Base-by-base conservation (phyloP, 73 alveolate genomes). In the Uronychia binucleata region DNA sequence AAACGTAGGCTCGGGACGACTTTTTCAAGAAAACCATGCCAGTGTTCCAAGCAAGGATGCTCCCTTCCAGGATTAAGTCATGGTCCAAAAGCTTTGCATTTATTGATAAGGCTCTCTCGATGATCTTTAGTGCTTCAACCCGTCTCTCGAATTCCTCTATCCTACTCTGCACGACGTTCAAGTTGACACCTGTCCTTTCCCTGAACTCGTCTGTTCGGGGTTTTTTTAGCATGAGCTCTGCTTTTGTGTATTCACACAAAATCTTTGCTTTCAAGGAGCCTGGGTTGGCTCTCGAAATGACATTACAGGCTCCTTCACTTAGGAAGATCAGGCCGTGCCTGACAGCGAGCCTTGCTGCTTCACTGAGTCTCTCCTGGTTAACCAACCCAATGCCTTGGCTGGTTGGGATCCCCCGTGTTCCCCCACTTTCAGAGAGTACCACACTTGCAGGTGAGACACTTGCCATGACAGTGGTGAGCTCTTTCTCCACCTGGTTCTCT, bases 401-500 rank as follows among this genome's bases (percentile, higher is more conserved):
- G 19, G 5, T 78, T 28, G 76, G 57, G 57, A 82, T 19, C 19
- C 67, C 67, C 19, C 19, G 5, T 5, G 19, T 19, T 19, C 67
- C 67, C 5, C n/a, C 67, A 46, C 67, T 46, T 19, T 46, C 67
- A 11, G 67, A 46, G n/a, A 46, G 19, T 19, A 46, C 67, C 8
- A 93, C 74, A 77, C 93, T 92, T 46, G 98, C 96, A 26, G 98
- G 97, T 46, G 98, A 89, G 34, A 97, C 83, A 59, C 98, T 94
- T 75, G 98, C 94, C 84, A 97, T 90, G 58, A 97, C 88, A 67
- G 96, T 91, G 26, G 92, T 96, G 27, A 97, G 96, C 86, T 97
- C 99, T 90, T 97, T 97, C 89, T 97, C 99, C n/a, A 97, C 93
- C 84, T 96, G 94, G 46, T 95, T 94, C 79, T 96, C 99, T 31